Evolutionary conservation across 1,139 yeast species (phyloP), one percentile per base, ranked within the genome.

Genomic region (Geotrichum phurueaensis): DNA sequence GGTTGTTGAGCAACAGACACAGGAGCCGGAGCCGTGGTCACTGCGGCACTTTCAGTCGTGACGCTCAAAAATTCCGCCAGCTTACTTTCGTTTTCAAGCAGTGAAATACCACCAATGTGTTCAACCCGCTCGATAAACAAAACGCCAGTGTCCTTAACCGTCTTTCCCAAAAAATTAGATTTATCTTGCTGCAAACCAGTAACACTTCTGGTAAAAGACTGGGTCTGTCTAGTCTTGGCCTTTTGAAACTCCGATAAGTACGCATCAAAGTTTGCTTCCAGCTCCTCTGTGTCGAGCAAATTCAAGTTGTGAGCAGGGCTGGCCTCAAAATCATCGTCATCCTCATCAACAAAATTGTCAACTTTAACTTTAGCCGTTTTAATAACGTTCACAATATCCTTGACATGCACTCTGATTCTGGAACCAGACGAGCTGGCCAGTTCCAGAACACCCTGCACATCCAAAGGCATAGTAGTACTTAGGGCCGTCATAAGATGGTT

Each of bases 401-500:
- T 78, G 0, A 89, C 83, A 71, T 81, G 78, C 50, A 79, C 75
- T 65, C 89, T 79, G 47, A 84, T 89, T 70, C 76, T 78, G 59
- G 83, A 86, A 18, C 86, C 80, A 47, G 80, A 78, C 61, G 75
- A 79, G 61, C 76, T 80, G 53, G 81, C 80, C 22, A 78, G 79
- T 39, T 80, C 77, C 50, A 87, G 71, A 2, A 89, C 82, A n/a
- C 84, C 85, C 20, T 78, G 76, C 0, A 82, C 75, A 62, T 81
- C 85, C 0, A 82, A 79, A 0, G 96, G 95, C 53, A 78, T 76
- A 13, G 78, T 68, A 13, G 81, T 76, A 3, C 86, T 84, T 58
- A 94, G 74, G 0, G 86, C 80, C 0, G 87, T 86, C 57, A 94
- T 71, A 10, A 87, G 73, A 68, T 87, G 96, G 70, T 90, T 91